A percentile compares a stretch with the other conserved stretches of the same genome.
phyloP scores from a whole-genome alignment of 2,329 filamentous ascomycete species.

The Apiospora saccharicola region DNA sequence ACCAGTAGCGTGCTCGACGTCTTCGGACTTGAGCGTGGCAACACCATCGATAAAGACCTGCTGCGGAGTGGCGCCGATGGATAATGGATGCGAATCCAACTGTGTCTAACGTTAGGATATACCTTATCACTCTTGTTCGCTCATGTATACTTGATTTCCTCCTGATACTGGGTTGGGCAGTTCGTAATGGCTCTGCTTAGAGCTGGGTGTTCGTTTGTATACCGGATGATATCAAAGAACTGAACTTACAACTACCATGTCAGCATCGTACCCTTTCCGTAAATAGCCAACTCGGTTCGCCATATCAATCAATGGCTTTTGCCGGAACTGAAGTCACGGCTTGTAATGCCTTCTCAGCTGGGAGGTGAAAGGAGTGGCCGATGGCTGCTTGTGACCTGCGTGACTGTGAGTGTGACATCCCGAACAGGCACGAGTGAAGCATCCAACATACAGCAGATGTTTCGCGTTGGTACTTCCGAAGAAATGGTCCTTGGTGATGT shows the following conservation, averaged over 20 bases:
- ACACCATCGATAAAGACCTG: slow-evolving; percentile 57
- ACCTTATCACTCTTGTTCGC: too few species aligned
- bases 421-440: not conserved
- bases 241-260: slow-evolving; percentile 48
- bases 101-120: not conserved
- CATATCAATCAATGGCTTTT: slow-evolving; percentile 49
- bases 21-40: slow-evolving; percentile 24
- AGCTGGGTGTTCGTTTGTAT: not conserved
- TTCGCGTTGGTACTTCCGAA: not conserved
- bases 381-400: slow-evolving; percentile 48
- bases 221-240: not conserved
- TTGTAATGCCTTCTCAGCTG: slow-evolving; percentile 49
- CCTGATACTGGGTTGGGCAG: not conserved
- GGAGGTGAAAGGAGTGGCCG: slow-evolving; percentile 51
- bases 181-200: too few species aligned
- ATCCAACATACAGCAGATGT: not conserved
- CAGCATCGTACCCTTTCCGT: slow-evolving; percentile 55
- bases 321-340: slow-evolving; percentile 56
- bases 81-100: slow-evolving; percentile 57
- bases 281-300: slow-evolving; percentile 53
- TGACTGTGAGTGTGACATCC: not conserved
- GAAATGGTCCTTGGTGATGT: not conserved
- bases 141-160: not conserved
- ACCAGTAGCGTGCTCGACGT: slow-evolving; percentile 22
- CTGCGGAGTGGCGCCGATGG: slow-evolving; percentile 52